Conservation (phyloP, 1,139 yeast genomes). For the Pichia terricola region DNA sequence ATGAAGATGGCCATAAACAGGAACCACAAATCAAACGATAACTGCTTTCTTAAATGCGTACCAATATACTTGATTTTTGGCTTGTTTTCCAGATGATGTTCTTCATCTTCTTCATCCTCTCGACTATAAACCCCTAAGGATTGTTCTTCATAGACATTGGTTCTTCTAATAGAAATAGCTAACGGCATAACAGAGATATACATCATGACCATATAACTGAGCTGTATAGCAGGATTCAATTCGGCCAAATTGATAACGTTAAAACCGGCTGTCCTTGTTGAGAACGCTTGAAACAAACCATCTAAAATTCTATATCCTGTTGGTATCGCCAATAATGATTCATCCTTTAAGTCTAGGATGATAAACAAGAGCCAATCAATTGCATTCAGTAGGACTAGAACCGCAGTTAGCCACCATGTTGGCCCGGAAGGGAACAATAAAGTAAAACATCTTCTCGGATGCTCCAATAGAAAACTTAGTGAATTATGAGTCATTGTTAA, state of each 20-base stretch:
- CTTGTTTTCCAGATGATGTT: slow-evolving; percentile 11
- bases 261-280: slow-evolving; percentile 93
- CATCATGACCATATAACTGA: slow-evolving; percentile 94
- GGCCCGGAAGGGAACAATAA: slow-evolving; percentile 84
- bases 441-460: slow-evolving; percentile 95
- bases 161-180: slow-evolving; percentile 91
- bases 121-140: slow-evolving; percentile 69
- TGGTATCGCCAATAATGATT: slow-evolving; percentile 39
- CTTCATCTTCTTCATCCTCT: slow-evolving; percentile 23
- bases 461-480: slow-evolving; percentile 78
- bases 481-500: slow-evolving; percentile 64
- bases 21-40: slow-evolving; percentile 93
- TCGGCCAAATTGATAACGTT: slow-evolving; percentile 56
- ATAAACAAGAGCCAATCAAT: slow-evolving; percentile 75
- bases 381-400: slow-evolving; percentile 60
- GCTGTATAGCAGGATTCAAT: slow-evolving; percentile 86
- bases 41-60: slow-evolving; percentile 81
- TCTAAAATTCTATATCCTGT: slow-evolving; percentile 63
- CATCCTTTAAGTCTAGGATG: slow-evolving; percentile 58
- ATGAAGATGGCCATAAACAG: slow-evolving; percentile 77
- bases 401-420: slow-evolving; percentile 87
- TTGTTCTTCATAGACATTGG: slow-evolving; percentile 96
- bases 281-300: slow-evolving; percentile 84
- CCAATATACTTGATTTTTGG: slow-evolving; percentile 48
- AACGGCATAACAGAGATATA: slow-evolving; percentile 92